Percentiles rank a stretch among this genome's conserved stretches.
Conservation (phyloP, 495 filamentous ascomycete genomes). For the Filosporella fistucella region DNA sequence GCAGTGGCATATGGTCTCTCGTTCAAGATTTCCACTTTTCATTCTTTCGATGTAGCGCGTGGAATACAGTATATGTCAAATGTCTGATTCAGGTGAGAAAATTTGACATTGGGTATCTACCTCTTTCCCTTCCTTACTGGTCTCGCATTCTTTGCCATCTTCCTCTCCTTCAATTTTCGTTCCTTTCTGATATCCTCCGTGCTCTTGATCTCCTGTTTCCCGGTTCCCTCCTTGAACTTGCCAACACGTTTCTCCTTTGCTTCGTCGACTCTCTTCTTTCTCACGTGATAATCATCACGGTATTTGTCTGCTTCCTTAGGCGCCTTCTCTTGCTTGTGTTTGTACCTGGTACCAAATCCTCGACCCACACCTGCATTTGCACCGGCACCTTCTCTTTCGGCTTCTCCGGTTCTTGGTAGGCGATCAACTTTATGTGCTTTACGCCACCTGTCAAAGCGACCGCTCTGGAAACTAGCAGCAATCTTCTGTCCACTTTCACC, state of each 20-base stretch:
- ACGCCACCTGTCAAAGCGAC: slow-evolving; percentile 89
- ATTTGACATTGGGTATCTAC: slow-evolving; percentile 16
- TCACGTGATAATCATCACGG: slow-evolving; percentile 80
- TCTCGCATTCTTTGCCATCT: slow-evolving; percentile 83
- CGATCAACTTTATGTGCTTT: slow-evolving; percentile 74
- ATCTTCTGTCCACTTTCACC: slow-evolving; percentile 96
- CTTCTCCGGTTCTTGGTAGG: slow-evolving; percentile 77
- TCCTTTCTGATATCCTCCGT: slow-evolving; percentile 82
- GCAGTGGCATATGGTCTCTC: background rate
- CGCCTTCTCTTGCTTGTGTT: slow-evolving; percentile 77
- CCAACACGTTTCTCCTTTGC: slow-evolving; percentile 80
- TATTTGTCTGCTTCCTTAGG: slow-evolving; percentile 91
- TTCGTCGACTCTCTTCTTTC: slow-evolving; percentile 84
- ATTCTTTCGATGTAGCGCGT: background rate
- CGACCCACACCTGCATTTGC: slow-evolving; percentile 28
- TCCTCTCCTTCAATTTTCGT: slow-evolving; percentile 67
- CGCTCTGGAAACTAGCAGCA: slow-evolving; percentile 84
- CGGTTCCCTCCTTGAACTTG: slow-evolving; percentile 60
- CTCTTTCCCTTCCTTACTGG: slow-evolving; percentile 57
- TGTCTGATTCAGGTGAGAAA: background rate
- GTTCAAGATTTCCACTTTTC: background rate
- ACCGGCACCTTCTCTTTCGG: slow-evolving; percentile 47
- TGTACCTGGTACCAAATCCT: slow-evolving; percentile 50
- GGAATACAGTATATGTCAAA: background rate
- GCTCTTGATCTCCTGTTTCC: slow-evolving; percentile 73